Conservation (phyloP, 305 asterid genomes). For the Striga hermonthica region DNA sequence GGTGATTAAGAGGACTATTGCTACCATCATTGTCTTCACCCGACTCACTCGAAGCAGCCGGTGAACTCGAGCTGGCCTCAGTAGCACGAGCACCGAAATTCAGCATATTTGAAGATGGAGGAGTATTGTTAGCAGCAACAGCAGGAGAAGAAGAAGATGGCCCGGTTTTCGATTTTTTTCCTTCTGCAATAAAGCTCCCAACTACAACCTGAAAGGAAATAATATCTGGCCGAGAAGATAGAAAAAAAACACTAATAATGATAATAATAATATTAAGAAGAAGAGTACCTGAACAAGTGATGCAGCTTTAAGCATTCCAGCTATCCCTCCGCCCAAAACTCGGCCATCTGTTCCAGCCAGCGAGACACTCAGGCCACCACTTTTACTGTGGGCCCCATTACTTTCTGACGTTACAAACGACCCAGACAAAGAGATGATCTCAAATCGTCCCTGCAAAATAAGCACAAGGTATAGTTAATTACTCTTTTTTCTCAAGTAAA, state of each 20-base stretch:
- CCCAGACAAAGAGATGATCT: conserved; percentile 81
- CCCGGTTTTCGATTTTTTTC: conserved; percentile 54
- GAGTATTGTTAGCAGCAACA: background rate
- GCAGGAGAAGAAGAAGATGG: conserved; percentile 27
- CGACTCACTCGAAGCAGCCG: conserved; percentile 70
- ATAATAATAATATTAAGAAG: no score
- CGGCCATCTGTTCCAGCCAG: conserved; percentile 79
- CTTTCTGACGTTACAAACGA: conserved; percentile 62
- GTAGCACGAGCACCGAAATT: conserved; percentile 51
- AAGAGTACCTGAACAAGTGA: conserved; percentile 72
- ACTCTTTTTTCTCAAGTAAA: no score
- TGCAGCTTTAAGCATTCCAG: conserved; percentile 79
- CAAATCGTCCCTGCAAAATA: conserved; percentile 69
- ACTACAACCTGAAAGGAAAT: conserved; percentile 58
- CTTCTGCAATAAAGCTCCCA: conserved; percentile 86
- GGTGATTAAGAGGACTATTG: conserved; percentile 33
- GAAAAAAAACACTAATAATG: no score
- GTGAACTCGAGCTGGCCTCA: conserved; percentile 60
- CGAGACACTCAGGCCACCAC: conserved; percentile 61
- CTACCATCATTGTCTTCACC: conserved; percentile 58
- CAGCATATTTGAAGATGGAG: conserved; percentile 49
- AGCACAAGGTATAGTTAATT: no score
- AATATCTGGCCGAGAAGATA: background rate
- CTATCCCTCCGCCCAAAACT: conserved; percentile 89
- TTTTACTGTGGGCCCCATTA: conserved; percentile 44